Evolutionary conservation across 768 basidiomycete genomes (phyloP).

Genomic region (Termitomyces sp.): DNA sequence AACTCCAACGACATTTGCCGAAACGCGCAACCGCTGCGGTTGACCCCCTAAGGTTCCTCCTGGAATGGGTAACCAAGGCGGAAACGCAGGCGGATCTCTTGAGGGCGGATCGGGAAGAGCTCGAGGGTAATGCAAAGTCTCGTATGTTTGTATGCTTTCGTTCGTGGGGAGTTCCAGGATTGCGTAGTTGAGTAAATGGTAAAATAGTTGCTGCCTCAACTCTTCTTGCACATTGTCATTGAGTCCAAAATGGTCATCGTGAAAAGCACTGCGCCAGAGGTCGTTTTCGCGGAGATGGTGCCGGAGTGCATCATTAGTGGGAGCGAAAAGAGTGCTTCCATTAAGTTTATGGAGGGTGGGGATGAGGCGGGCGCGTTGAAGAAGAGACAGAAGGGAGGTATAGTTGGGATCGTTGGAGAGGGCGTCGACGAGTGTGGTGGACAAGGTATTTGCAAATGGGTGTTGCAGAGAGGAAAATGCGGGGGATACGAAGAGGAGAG

Average conservation of each 20-base stretch:
- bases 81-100: conserved; percentile 64
- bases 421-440: conserved; percentile 73
- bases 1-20: conserved; percentile 62
- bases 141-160: conserved; percentile 37
- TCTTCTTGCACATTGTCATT: conserved; percentile 82
- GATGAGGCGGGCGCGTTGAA: conserved; percentile 84
- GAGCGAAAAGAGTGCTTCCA: conserved; percentile 86
- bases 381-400: conserved; percentile 65
- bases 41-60: conserved; percentile 79
- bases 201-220: conserved; percentile 89
- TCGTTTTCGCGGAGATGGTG: conserved; percentile 37
- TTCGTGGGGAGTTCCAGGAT: conserved; percentile 46
- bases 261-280: conserved; percentile 38
- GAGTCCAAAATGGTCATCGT: conserved; percentile 35
- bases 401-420: conserved; percentile 79
- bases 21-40: conserved; percentile 76
- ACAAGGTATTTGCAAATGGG: conserved; percentile 26
- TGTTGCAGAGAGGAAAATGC: conserved; percentile 32
- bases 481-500: conserved; percentile 28
- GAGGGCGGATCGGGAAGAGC: conserved; percentile 58
- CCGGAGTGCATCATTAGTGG: conserved; percentile 88
- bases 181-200: conserved; percentile 88
- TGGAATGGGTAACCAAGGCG: conserved; percentile 85
- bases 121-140: conserved; percentile 75
- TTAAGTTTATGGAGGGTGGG: conserved; percentile 90